phyloP scores from a whole-genome alignment of 176 grass and related monocot species.

The Lolium rigidum region DNA sequence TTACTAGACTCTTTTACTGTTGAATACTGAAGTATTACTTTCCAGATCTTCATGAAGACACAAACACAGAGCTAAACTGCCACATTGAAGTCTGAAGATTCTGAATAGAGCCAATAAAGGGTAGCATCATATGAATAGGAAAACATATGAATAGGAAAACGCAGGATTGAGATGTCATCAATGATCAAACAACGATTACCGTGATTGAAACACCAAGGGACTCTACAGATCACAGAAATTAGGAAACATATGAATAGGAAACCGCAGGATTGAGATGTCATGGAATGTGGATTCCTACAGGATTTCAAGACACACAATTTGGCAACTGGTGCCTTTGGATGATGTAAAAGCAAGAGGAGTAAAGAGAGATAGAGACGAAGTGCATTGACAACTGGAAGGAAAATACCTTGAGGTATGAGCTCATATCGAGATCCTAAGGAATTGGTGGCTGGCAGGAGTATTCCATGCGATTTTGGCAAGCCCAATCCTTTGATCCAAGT shows the following conservation, averaged over 20 bases:
- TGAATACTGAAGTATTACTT: conserved; percentile 7
- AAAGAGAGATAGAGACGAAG: no score
- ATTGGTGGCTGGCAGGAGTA: not conserved
- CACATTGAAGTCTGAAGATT: not conserved
- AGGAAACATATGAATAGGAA: not conserved
- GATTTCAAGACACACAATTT: not conserved
- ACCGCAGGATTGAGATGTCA: not conserved
- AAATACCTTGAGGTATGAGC: not conserved
- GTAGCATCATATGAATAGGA: not conserved
- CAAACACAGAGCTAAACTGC: not conserved
- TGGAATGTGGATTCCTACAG: not conserved
- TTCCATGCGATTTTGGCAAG: not conserved
- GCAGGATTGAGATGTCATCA: no score
- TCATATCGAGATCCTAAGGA: not conserved
- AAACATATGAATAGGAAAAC: no score
- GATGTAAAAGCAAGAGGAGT: not conserved
- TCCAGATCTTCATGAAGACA: not conserved
- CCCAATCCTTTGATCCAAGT: not conserved
- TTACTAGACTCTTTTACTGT: not conserved
- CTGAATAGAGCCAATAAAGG: not conserved
- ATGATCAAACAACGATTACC: not conserved
- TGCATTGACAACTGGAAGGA: not conserved
- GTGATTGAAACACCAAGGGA: conserved; percentile 3
- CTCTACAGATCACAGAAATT: not conserved
- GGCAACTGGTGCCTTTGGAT: not conserved